Conservation (phyloP, 2,329 filamentous ascomycete species). For the Fusarium burgessii region DNA sequence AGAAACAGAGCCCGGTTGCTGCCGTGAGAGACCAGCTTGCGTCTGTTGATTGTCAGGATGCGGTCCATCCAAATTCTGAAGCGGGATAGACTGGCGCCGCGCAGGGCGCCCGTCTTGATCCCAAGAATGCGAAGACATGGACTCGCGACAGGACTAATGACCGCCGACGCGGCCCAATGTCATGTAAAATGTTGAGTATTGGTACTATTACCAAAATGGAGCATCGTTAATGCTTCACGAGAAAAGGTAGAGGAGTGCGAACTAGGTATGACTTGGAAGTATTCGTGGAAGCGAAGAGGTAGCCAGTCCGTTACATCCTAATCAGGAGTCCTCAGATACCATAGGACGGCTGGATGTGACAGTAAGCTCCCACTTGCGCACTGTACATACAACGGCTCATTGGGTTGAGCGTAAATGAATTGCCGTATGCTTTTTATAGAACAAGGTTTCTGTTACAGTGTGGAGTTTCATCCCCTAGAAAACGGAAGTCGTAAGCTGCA, state of each 20-base stretch:
- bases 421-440: constrained; percentile 42
- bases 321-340: constrained; percentile 40
- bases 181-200: constrained; percentile 26
- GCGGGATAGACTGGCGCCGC: constrained; percentile 70
- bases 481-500: constrained; percentile 31
- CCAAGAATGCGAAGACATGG: constrained; percentile 50
- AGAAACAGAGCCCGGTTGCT: constrained; percentile 20
- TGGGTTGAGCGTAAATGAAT: neutral
- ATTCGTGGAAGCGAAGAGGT: constrained; percentile 31
- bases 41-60: constrained; percentile 25
- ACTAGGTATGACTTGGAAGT: constrained; percentile 21
- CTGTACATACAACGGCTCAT: constrained; percentile 32
- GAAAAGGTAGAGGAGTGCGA: constrained; percentile 11
- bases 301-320: constrained; percentile 29
- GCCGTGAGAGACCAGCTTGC: constrained; percentile 17
- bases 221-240: constrained; percentile 37
- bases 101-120: constrained; percentile 44
- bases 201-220: constrained; percentile 18
- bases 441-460: constrained; percentile 39
- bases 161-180: constrained; percentile 43
- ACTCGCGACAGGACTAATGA: constrained; percentile 31
- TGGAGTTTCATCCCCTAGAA: constrained; percentile 30
- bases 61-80: constrained; percentile 68
- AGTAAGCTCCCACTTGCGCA: constrained; percentile 22
- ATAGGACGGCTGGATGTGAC: constrained; percentile 26